Evolutionary conservation across 352 stramenopile genomes (phyloP), one percentile per base, ranked within the genome.

Genomic region (Phytophthora europaea): DNA sequence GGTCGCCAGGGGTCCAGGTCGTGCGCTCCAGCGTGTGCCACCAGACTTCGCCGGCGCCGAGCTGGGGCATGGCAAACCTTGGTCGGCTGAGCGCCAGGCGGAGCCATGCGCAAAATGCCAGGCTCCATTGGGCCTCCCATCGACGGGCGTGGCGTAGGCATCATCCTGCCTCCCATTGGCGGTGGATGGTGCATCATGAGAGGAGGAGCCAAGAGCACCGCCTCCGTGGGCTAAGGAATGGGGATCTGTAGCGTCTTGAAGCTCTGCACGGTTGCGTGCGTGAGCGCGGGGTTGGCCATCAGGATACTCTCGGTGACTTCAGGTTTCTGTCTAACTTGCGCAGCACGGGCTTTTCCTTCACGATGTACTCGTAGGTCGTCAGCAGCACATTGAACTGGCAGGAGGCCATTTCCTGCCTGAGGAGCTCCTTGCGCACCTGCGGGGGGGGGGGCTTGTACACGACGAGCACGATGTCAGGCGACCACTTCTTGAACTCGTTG

Each of bases 181-280:
- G 60, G 68, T 3, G 34, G 34, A 36, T 89, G 82, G 28, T 75
- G 70, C 64, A 86, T 84, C 66, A 72, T 71, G 0, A 66, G 54
- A 55, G 70, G 68, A 54, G 73, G 67, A 15, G 76, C 76, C 15
- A 93, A 23, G n/a, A 93, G 72, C 36, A 86, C 82, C n/a, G 88
- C 75, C 60, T 92, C 84, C 0, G 78, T 73, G 1, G 87, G 70
- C 7, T 82, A 80, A 22, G 84, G 85, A 71, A 95, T 92, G n/a
- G 87, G 75, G 57, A 96, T 96, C 58, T 94, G 85, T 13, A 96
- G 78, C 50, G 83, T 88, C 78, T 96, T 96, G 71, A 94, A 94
- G 65, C 85, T 91, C 75, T 96, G 87, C 4, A 96, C 85, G 53
- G 94, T 92, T 22, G 87, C 89, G 67, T 96, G 89, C 20, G 88